These are phyloP conservation scores for Cladobotryum protrusum DNA, from an alignment of 2,329 filamentous ascomycete genomes.

Conservation along the genomic window DNA sequence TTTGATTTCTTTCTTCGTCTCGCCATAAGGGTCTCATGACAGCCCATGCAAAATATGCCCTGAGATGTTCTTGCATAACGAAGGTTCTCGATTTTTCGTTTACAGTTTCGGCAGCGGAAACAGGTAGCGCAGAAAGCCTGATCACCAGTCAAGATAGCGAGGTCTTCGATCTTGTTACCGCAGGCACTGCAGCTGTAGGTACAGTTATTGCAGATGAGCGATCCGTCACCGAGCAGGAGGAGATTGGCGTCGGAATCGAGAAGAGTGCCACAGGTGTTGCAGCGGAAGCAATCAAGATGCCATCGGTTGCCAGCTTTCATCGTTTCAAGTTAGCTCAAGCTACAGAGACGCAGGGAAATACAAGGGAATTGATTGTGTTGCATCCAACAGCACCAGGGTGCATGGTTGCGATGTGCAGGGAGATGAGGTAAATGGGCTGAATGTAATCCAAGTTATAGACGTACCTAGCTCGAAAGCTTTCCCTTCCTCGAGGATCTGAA, in stretches of 20 bases:
- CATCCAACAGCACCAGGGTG: background rate
- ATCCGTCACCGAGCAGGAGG: constrained; percentile 92
- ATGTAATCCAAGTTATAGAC: constrained; percentile 20
- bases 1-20: constrained; percentile 82
- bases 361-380: background rate
- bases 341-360: background rate
- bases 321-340: constrained; percentile 21
- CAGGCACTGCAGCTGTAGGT: constrained; percentile 98
- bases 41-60: constrained; percentile 99
- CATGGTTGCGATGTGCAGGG: constrained; percentile 3
- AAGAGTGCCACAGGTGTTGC: constrained; percentile 89
- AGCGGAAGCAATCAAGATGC: constrained; percentile 98
- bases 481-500: constrained; percentile 90
- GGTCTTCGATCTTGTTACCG: constrained; percentile 94
- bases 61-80: constrained; percentile 96
- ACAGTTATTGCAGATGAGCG: constrained; percentile 98
- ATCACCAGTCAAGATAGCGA: constrained; percentile 94
- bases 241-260: constrained; percentile 98
- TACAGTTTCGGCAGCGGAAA: constrained; percentile 96
- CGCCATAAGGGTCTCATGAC: constrained; percentile 94
- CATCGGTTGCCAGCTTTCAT: constrained; percentile 81
- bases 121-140: constrained; percentile 97
- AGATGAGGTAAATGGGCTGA: background rate
- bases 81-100: constrained; percentile 96
- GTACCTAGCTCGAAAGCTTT: constrained; percentile 96